A percentile compares a stretch with the other conserved stretches of the same genome.
Conservation (phyloP, 2,329 filamentous ascomycete genomes). For the Diaporthe sp. region DNA sequence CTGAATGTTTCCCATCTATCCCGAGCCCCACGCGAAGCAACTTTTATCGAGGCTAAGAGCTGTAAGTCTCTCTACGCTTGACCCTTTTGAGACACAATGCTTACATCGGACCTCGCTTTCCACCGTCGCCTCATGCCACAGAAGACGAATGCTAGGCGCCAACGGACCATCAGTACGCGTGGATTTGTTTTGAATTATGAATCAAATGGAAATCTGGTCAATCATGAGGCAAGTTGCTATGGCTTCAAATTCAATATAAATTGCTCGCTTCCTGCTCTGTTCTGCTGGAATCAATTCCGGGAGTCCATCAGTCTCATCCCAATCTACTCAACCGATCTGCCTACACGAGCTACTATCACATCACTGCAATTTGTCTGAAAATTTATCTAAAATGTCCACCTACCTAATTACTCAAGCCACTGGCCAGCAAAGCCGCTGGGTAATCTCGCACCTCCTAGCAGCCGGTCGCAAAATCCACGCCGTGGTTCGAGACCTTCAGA, state of each 20-base stretch:
- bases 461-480: constrained; percentile 4
- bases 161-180: not conserved
- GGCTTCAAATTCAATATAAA: not conserved
- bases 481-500: not conserved
- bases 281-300: not conserved
- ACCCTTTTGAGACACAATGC: not conserved
- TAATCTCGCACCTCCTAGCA: not conserved
- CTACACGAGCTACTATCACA: not conserved
- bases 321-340: not conserved
- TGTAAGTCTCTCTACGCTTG: not conserved
- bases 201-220: not conserved
- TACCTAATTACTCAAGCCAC: constrained; percentile 18
- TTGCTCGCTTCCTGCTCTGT: not conserved
- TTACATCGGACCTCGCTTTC: constrained; percentile 2
- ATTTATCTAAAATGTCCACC: not conserved
- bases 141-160: not conserved
- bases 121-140: not conserved
- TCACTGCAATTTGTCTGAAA: not conserved
- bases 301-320: not conserved
- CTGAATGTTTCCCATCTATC: not conserved
- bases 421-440: constrained; percentile 13
- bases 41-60: constrained; percentile 23
- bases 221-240: no score
- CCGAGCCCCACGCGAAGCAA: constrained; percentile 6
- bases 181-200: not conserved